phyloP scores from a whole-genome alignment of 345 rosid genomes.

The Triadica sebifera region DNA sequence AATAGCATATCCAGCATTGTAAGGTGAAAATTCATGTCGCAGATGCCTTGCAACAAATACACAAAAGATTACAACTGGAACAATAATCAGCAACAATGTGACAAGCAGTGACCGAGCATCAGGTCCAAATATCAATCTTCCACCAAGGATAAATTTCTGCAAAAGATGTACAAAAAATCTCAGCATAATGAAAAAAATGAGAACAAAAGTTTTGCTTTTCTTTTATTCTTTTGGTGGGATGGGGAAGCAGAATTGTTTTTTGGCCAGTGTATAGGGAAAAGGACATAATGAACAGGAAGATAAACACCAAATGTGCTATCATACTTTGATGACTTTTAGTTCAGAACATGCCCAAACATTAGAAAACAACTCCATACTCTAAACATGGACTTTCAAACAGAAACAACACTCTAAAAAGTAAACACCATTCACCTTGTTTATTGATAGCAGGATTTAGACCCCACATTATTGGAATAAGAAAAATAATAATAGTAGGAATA shows the following conservation, averaged over 20 bases:
- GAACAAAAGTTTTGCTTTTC: not conserved
- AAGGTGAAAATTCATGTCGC: conserved; percentile 70
- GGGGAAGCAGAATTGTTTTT: no score
- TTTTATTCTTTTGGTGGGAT: not conserved
- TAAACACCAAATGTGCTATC: not conserved
- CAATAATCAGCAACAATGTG: conserved; percentile 69
- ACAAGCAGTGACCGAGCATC: conserved; percentile 78
- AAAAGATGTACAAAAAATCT: conserved; percentile 23
- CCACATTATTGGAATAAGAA: not conserved
- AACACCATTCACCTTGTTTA: not conserved
- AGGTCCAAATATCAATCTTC: conserved; percentile 96
- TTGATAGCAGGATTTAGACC: not conserved
- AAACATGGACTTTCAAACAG: not conserved
- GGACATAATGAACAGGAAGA: not conserved
- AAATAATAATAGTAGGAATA: no score
- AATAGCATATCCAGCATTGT: conserved; percentile 39
- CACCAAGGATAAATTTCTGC: conserved; percentile 85
- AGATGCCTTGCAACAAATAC: conserved; percentile 93
- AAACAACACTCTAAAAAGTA: not conserved
- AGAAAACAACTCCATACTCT: not conserved
- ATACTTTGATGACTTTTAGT: not conserved
- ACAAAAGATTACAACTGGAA: conserved; percentile 74
- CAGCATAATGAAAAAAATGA: not conserved
- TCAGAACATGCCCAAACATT: not conserved
- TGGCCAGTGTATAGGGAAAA: not conserved